Conservation (phyloP, 2,329 filamentous ascomycete genomes). For the Hypoxylon sp. region DNA sequence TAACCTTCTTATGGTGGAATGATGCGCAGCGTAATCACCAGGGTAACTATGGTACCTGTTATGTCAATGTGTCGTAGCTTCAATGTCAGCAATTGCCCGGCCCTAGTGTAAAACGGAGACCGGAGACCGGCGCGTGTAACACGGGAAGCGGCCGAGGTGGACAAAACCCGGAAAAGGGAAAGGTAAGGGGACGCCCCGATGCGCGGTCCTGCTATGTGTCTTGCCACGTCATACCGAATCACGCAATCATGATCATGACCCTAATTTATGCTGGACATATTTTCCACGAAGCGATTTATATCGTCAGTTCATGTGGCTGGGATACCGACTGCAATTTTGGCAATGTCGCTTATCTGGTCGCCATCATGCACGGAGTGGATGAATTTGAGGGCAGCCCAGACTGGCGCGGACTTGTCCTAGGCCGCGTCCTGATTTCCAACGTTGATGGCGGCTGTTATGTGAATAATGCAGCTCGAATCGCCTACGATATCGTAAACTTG, state of each 20-base stretch:
- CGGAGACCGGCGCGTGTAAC: too few species aligned
- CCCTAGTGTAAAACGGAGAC: too few species aligned
- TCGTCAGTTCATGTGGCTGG: conserved; percentile 54
- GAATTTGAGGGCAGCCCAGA: conserved; percentile 47
- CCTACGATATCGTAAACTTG: conserved; percentile 48
- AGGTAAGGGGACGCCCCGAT: too few species aligned
- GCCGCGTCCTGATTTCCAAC: conserved; percentile 52
- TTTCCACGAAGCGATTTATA: conserved; percentile 52
- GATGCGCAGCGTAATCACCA: too few species aligned
- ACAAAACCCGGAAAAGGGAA: too few species aligned
- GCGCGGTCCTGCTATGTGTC: too few species aligned
- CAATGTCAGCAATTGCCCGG: too few species aligned
- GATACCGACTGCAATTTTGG: conserved; percentile 56
- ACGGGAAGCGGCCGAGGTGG: too few species aligned
- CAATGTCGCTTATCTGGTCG: conserved; percentile 53
- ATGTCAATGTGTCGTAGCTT: too few species aligned
- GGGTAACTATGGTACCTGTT: too few species aligned
- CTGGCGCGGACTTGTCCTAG: conserved; percentile 53
- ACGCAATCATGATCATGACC: conserved; percentile 52
- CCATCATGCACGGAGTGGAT: conserved; percentile 51
- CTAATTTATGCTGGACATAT: conserved; percentile 48
- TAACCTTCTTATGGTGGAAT: too few species aligned
- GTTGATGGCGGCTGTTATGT: conserved; percentile 54
- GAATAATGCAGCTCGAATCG: conserved; percentile 52
- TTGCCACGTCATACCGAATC: conserved; percentile 53